Evolutionary conservation across 2,329 filamentous ascomycete genomes (phyloP).

Genomic region (Nemania sp.): DNA sequence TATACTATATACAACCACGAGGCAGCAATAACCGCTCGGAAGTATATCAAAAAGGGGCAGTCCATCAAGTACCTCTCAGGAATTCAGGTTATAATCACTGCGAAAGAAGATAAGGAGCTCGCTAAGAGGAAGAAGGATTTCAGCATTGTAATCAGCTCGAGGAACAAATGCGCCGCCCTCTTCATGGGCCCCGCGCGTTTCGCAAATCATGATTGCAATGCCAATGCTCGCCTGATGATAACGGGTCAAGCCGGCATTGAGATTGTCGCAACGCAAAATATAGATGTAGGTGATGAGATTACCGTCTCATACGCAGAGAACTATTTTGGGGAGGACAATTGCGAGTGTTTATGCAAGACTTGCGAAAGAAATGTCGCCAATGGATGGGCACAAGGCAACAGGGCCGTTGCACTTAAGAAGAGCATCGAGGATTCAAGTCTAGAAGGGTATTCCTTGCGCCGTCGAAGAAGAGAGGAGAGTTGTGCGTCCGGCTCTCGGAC

Average conservation of each 20-base stretch:
- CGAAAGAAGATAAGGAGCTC: constrained; percentile 87
- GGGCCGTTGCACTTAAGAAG: constrained; percentile 59
- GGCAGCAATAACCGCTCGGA: constrained; percentile 85
- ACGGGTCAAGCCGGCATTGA: constrained; percentile 88
- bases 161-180: constrained; percentile 89
- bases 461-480: constrained; percentile 64
- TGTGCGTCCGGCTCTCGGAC: constrained; percentile 65
- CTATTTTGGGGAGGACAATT: constrained; percentile 95
- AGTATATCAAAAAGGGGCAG: constrained; percentile 82
- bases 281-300: constrained; percentile 90
- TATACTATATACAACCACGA: constrained; percentile 94
- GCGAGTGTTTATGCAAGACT: constrained; percentile 90
- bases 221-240: constrained; percentile 89
- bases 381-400: constrained; percentile 78
- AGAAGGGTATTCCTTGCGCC: constrained; percentile 68
- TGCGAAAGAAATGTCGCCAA: constrained; percentile 83
- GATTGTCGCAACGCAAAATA: constrained; percentile 85
- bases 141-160: constrained; percentile 93
- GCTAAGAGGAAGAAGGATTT: constrained; percentile 90
- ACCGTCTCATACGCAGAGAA: constrained; percentile 96
- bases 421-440: constrained; percentile 65
- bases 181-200: constrained; percentile 97
- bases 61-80: constrained; percentile 91
- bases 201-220: constrained; percentile 95
- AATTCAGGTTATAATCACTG: constrained; percentile 91